Evolutionary conservation across 768 basidiomycete species (phyloP), one percentile per base, ranked within the genome.

Genomic region (Termitomyces sp.): DNA sequence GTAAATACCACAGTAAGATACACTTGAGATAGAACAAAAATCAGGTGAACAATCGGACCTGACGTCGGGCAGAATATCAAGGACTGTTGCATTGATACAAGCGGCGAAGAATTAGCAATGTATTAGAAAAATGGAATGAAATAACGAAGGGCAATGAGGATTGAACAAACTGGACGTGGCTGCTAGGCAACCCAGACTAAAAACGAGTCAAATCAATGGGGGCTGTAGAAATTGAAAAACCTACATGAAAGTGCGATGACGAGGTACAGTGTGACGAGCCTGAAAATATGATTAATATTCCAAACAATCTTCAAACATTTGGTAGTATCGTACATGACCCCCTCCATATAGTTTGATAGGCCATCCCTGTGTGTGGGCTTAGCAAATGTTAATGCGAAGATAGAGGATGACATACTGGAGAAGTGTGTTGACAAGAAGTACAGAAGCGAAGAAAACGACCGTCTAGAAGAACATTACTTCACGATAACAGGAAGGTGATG

Each of bases 261-360:
- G 42, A 89, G 70, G 69, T 95, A 95, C 19, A 95, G 75, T 0
- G 87, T 79, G 35, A 82, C 60, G 35, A 83, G 73, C 81, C 78
- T 75, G 16, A 14, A 5, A 29, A 17, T 75, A 61, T 35, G 69
- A 23, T 44, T 3, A 52, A 34, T 37, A 16, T 34, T 9, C 11
- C 9, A 23, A 41, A 17, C 14, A 16, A 4, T 12, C 11, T 38
- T 16, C 0, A 12, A 16, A 17, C 8, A 23, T 8, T 10, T 0
- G 1, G 19, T 31, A 27, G 10, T 16, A 40, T 66, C 72, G 19
- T 62, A 77, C 90, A 95, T 89, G 42, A 92, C 68, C 34, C 95
- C 95, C 73, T 95, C 94, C 87, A 96, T 90, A 67, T 92, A 95
- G 66, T 95, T 95, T 16, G 89, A 87, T 65, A 87, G 88, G 44